Percentiles rank a stretch among this genome's conserved stretches.
These are phyloP conservation scores for Dioscorea alata DNA, from an alignment of 106 monocot genomes.

Conservation along the genomic window DNA sequence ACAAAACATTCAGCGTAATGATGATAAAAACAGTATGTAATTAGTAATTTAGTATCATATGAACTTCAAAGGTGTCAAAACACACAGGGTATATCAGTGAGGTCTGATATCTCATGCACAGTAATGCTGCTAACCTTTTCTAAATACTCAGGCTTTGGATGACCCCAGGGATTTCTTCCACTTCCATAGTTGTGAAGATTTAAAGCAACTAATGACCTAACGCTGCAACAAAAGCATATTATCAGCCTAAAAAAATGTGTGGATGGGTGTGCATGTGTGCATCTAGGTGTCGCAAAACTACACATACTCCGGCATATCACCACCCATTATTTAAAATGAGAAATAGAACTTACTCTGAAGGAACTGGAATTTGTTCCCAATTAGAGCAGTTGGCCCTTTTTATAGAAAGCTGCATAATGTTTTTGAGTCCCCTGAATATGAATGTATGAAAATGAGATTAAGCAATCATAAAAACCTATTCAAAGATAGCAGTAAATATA, in stretches of 20 bases:
- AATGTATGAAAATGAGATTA: not conserved
- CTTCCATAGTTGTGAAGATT: slow-evolving; percentile 96
- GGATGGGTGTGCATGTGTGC: not conserved
- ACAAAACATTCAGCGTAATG: too few relatives aligned
- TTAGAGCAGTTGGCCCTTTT: slow-evolving; percentile 59
- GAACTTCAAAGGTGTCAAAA: too few relatives aligned
- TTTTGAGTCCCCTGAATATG: slow-evolving; percentile 73
- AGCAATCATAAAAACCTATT: too few relatives aligned
- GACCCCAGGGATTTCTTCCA: slow-evolving; percentile 94
- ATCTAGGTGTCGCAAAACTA: too few relatives aligned
- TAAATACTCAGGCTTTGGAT: slow-evolving; percentile 77
- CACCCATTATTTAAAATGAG: not conserved
- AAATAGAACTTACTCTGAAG: slow-evolving; percentile 41
- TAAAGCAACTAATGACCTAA: slow-evolving; percentile 79
- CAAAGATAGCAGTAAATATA: too few relatives aligned
- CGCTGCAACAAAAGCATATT: slow-evolving; percentile 40
- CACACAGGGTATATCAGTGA: not conserved
- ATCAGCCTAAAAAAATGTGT: not conserved
- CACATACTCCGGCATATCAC: too few relatives aligned
- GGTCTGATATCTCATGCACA: not conserved
- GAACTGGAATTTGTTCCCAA: slow-evolving; percentile 71
- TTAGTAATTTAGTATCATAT: too few relatives aligned
- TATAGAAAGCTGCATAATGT: slow-evolving; percentile 53
- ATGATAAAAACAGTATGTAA: too few relatives aligned
- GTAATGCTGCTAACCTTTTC: slow-evolving; percentile 63